These are phyloP conservation scores for Mallotus repandus DNA, from an alignment of 441 rosid species.

Conservation along the genomic window DNA sequence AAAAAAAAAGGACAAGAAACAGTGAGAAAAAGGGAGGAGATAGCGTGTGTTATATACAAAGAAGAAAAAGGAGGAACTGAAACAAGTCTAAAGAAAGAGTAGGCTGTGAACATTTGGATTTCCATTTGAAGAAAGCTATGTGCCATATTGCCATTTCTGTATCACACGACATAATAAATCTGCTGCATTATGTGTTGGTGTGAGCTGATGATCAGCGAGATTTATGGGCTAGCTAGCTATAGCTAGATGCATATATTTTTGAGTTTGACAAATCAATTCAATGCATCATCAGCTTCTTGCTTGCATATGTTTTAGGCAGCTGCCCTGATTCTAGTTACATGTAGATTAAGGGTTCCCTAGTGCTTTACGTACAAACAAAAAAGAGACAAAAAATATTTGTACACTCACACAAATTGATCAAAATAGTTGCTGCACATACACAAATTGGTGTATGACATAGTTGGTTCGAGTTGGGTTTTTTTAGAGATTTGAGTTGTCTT, in stretches of 20 bases:
- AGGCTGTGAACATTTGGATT: conserved; percentile 23
- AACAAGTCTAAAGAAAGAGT: conserved; percentile 24
- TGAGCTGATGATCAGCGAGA: conserved; percentile 22
- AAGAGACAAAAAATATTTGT: too few relatives aligned
- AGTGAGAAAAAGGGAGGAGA: conserved; percentile 18
- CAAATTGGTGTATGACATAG: too few relatives aligned
- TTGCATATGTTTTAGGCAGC: too few relatives aligned
- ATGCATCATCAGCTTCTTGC: too few relatives aligned
- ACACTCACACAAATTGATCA: too few relatives aligned
- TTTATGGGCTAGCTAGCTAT: conserved; percentile 26
- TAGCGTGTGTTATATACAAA: conserved; percentile 12
- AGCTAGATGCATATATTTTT: background rate
- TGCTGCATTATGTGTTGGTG: background rate
- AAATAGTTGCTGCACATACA: too few relatives aligned
- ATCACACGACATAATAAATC: background rate
- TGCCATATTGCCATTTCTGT: background rate
- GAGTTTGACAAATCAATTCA: conserved; percentile 24
- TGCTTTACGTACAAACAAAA: too few relatives aligned
- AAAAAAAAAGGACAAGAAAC: background rate
- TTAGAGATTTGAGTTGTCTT: too few relatives aligned
- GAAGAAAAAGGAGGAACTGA: conserved; percentile 11
- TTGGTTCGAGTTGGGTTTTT: too few relatives aligned
- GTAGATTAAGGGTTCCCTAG: too few relatives aligned
- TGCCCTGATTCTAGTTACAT: too few relatives aligned
- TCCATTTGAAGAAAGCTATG: conserved; percentile 31